phyloP scores from a whole-genome alignment of 371 early-diverging fungal genomes.

The Blastocladiella emersonii region DNA sequence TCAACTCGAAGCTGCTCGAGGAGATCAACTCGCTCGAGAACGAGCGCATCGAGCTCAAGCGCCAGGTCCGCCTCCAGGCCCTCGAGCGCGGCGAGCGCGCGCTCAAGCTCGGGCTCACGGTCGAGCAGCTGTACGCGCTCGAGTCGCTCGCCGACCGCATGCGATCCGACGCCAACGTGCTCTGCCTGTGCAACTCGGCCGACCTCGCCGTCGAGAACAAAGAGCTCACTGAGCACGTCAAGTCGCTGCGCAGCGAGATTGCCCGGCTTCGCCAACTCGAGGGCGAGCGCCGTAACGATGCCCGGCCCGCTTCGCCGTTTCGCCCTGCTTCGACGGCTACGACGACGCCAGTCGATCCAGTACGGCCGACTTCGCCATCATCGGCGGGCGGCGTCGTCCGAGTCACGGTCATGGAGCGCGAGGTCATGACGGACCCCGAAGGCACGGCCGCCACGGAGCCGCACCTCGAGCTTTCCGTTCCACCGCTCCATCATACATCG shows the following conservation, averaged over 20 bases:
- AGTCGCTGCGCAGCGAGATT: no score
- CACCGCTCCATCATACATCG: no score
- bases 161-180: constrained; percentile 3
- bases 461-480: no score
- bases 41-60: constrained; percentile 28
- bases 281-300: no score
- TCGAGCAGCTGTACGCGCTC: constrained; percentile 24
- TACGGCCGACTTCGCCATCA: no score
- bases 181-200: not conserved
- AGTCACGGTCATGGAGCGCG: not conserved
- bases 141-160: constrained; percentile 26
- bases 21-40: constrained; percentile 31
- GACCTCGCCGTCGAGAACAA: not conserved
- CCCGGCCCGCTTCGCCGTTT: no score
- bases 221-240: no score
- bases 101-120: constrained; percentile 24
- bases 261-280: no score
- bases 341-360: no score
- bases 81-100: constrained; percentile 28
- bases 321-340: no score
- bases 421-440: not conserved
- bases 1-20: constrained; percentile 17
- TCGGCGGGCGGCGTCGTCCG: not conserved
- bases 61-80: constrained; percentile 21
- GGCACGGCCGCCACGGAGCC: no score